These are phyloP conservation scores for Nakaseomyces bracarensis DNA, from an alignment of 1,139 yeast genomes.

Conservation along the genomic window DNA sequence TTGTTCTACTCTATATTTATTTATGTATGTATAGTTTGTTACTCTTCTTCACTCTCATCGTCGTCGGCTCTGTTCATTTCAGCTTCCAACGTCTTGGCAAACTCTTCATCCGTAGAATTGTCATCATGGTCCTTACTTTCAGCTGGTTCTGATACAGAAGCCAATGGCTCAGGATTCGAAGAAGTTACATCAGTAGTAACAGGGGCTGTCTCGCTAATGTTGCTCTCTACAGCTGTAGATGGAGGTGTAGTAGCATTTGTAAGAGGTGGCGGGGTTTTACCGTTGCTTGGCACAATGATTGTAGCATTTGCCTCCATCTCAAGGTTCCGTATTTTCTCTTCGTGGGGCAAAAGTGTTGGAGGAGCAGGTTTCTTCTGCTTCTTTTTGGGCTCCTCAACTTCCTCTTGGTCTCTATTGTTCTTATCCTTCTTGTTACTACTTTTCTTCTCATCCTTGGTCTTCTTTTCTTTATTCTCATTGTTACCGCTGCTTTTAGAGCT, in stretches of 20 bases:
- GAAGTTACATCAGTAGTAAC: too few species aligned
- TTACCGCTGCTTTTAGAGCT: constrained; percentile 2
- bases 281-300: constrained; percentile 25
- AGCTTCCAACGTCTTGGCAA: constrained; percentile 29
- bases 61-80: constrained; percentile 28
- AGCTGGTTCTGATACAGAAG: not conserved
- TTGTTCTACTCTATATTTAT: too few species aligned
- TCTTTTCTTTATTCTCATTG: constrained; percentile 12
- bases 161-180: too few species aligned
- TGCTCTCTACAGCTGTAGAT: constrained; percentile 1
- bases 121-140: constrained; percentile 11
- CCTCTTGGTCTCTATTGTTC: constrained; percentile 11
- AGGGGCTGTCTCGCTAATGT: constrained; percentile 4
- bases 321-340: constrained; percentile 24
- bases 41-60: constrained; percentile 27
- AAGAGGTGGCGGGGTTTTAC: constrained; percentile 3
- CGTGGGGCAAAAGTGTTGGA: constrained; percentile 27
- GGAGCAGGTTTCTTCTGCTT: constrained; percentile 27
- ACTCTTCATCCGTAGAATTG: constrained; percentile 29
- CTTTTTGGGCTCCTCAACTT: constrained; percentile 13
- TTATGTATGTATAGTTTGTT: too few species aligned
- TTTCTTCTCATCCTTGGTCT: constrained; percentile 14
- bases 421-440: constrained; percentile 11
- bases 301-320: constrained; percentile 27
- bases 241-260: not conserved